Percentiles rank a stretch among this genome's conserved stretches.
phyloP scores from a whole-genome alignment of 2,329 filamentous ascomycete genomes.

The Fusarium clavum region DNA sequence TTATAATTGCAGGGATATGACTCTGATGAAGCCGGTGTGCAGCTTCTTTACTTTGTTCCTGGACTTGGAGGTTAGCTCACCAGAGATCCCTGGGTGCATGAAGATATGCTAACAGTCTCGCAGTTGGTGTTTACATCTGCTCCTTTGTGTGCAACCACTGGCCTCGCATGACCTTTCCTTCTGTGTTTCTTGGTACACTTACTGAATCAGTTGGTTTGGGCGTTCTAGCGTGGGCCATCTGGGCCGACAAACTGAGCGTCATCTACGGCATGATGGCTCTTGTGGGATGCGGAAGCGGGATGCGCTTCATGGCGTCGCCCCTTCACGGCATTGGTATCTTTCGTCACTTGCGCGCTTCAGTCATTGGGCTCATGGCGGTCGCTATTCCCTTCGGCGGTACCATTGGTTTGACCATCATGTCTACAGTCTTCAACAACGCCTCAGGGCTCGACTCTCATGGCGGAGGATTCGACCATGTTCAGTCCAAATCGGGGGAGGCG shows the following conservation, averaged over 20 bases:
- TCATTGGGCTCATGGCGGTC: slow-evolving; percentile 70
- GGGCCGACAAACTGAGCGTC: slow-evolving; percentile 58
- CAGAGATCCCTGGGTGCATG: background rate
- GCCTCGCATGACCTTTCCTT: slow-evolving; percentile 70
- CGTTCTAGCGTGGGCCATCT: slow-evolving; percentile 68
- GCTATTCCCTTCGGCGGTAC: slow-evolving; percentile 73
- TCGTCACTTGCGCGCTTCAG: slow-evolving; percentile 65
- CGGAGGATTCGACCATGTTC: slow-evolving; percentile 42
- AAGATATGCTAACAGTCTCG: background rate
- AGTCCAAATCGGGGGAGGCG: slow-evolving; percentile 20
- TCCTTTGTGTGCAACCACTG: slow-evolving; percentile 70
- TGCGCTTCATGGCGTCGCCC: slow-evolving; percentile 73
- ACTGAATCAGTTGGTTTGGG: slow-evolving; percentile 69
- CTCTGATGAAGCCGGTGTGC: slow-evolving; percentile 63
- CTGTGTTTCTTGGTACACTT: slow-evolving; percentile 67
- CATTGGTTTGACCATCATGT: slow-evolving; percentile 74
- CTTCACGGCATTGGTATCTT: slow-evolving; percentile 74
- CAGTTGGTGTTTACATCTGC: slow-evolving; percentile 66
- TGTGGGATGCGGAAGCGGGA: slow-evolving; percentile 70
- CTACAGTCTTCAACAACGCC: slow-evolving; percentile 74
- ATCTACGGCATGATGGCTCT: slow-evolving; percentile 76
- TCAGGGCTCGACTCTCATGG: slow-evolving; percentile 46
- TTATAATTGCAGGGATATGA: slow-evolving; percentile 55
- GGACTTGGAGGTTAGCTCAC: slow-evolving; percentile 64
- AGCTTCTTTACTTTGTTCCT: slow-evolving; percentile 73